Evolutionary conservation across 192 early-diverging fungal species (phyloP).

Genomic region (Thamnidium elegans): DNA sequence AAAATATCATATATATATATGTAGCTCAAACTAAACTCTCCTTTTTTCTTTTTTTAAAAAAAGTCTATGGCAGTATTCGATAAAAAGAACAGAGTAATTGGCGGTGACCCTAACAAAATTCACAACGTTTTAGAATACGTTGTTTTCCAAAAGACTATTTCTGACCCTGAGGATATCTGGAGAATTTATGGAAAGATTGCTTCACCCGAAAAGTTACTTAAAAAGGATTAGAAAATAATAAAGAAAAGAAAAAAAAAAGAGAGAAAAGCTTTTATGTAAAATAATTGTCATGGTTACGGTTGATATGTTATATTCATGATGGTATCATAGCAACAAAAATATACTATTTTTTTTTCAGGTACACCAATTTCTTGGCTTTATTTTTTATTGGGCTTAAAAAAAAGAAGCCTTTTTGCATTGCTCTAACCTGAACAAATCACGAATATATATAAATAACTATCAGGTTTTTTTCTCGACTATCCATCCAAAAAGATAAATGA

Average conservation of each 20-base stretch:
- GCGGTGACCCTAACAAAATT: conserved; percentile 50
- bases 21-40: neutral
- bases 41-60: conserved; percentile 8
- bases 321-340: no score
- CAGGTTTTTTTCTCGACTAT: no score
- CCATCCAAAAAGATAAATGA: no score
- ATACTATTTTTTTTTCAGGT: no score
- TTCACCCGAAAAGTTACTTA: conserved; percentile 24
- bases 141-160: conserved; percentile 63
- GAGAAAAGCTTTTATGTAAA: neutral
- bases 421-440: no score
- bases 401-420: no score
- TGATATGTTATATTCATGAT: no score
- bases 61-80: conserved; percentile 54
- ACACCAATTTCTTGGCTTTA: no score
- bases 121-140: conserved; percentile 64
- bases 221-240: neutral
- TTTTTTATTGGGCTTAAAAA: no score
- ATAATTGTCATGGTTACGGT: no score
- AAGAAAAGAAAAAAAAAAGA: neutral
- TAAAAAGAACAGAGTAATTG: conserved; percentile 44
- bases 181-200: conserved; percentile 61
- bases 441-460: no score
- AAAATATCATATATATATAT: neutral
- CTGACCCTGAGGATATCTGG: conserved; percentile 61